Conservation (phyloP, 805 yeast genomes). For the Tetrapisispora arboricola region DNA sequence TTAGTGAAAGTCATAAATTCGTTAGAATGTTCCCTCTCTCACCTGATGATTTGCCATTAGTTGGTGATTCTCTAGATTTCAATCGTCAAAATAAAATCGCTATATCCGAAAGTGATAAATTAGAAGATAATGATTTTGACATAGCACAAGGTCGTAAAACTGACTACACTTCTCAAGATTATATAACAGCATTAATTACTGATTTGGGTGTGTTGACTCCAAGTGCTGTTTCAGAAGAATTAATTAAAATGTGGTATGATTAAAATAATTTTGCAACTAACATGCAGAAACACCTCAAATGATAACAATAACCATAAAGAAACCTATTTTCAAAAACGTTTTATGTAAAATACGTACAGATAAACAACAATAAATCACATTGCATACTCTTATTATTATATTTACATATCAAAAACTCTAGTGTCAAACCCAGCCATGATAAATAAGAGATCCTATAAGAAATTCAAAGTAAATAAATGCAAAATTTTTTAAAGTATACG, state of each 20-base stretch:
- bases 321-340: too few species aligned
- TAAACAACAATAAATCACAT: background rate
- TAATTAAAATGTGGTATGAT: slow-evolving; percentile 97
- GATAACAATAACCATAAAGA: background rate
- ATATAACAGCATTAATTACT: slow-evolving; percentile 88
- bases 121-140: background rate
- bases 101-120: slow-evolving; percentile 1
- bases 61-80: slow-evolving; percentile 39
- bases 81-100: slow-evolving; percentile 12
- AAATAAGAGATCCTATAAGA: too few species aligned
- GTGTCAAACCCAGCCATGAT: too few species aligned
- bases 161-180: slow-evolving; percentile 94
- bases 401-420: too few species aligned
- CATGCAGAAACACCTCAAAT: background rate
- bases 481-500: background rate
- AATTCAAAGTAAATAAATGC: background rate
- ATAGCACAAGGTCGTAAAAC: slow-evolving; percentile 41
- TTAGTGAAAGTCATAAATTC: slow-evolving; percentile 90
- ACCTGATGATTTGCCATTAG: slow-evolving; percentile 78
- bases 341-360: background rate
- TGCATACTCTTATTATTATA: background rate
- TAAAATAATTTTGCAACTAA: too few species aligned
- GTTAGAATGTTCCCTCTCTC: slow-evolving; percentile 92
- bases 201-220: slow-evolving; percentile 96
- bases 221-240: slow-evolving; percentile 95